These are phyloP conservation scores for Psidium guajava DNA, from an alignment of 345 rosid species.

Conservation along the genomic window DNA sequence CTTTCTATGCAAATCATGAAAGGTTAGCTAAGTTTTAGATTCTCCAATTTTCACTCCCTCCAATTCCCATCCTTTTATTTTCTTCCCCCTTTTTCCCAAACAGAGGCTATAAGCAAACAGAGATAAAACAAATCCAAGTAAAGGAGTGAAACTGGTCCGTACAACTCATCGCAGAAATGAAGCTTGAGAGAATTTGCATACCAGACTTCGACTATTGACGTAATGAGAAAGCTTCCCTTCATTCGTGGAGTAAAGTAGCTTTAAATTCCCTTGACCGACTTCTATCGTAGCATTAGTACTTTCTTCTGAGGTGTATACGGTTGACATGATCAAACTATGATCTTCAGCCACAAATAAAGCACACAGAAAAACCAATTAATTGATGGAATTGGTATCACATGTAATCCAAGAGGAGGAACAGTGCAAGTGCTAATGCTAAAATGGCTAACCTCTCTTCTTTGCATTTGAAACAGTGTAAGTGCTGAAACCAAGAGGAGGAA, in stretches of 20 bases:
- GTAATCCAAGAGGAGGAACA: background rate
- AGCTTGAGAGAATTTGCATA: slow-evolving; percentile 2
- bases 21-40: background rate
- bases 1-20: background rate
- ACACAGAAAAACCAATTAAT: background rate
- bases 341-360: slow-evolving; percentile 17
- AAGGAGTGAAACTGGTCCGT: background rate
- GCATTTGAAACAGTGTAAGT: slow-evolving; percentile 53
- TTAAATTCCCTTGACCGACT: slow-evolving; percentile 78
- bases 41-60: background rate
- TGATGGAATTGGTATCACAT: background rate
- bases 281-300: slow-evolving; percentile 29
- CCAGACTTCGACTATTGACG: slow-evolving; percentile 49
- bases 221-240: slow-evolving; percentile 48
- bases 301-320: slow-evolving; percentile 28
- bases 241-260: slow-evolving; percentile 43
- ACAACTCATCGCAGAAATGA: background rate
- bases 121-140: background rate
- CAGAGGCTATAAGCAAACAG: background rate
- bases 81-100: background rate
- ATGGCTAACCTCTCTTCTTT: slow-evolving; percentile 45
- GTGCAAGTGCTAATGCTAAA: too few relatives aligned
- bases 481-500: slow-evolving; percentile 92
- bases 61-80: background rate
- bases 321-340: slow-evolving; percentile 33